Base-by-base conservation (phyloP, 2,329 filamentous ascomycete genomes). In the Colletotrichum paranaense region DNA sequence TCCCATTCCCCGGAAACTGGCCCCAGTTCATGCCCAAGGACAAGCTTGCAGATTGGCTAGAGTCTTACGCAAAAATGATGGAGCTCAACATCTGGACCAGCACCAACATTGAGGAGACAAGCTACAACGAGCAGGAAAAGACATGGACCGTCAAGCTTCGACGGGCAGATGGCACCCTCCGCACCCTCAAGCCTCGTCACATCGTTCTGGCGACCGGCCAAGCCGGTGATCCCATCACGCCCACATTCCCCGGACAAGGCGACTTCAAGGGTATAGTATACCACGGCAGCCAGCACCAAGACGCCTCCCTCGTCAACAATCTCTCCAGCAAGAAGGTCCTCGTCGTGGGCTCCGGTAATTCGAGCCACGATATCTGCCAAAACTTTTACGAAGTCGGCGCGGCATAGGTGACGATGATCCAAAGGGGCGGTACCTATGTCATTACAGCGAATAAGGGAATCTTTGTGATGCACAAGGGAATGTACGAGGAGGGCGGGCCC, bases 21-120 rank as follows among this genome's bases (percentile, higher is more conserved):
- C 92, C 92, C 4, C 83, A 92, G 19, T 94, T 92, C 79, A 93
- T 91, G 0, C 91, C 92, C 5, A 94, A 93, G 78, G 92, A 94
- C 79, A 94, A 94, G 78, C 83, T 93, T 0, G 92, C 86, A 1
- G 90, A 93, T 56, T 94, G 90, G 82, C 91, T 94, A 73, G 91
- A 93, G 75, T 83, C 87, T 0, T 94, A 94, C 75, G 92, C 88
- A 0, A 87, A 84, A 5, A 80, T 90, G 0, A 84, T 94, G n/a
- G 92, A 94, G 76, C 85, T 94, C 53, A 92, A 93, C 74, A 87
- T 93, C 30, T 93, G 92, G 92, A 89, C 85, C 0, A 82, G 80
- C 12, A 90, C 90, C 0, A 86, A 82, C 1, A 76, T 93, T 0
- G 80, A 78, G 1, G 80, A 82, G 0, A 83, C 88, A 0, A 81